These are phyloP conservation scores for Podila verticillata DNA, from an alignment of 192 early-diverging fungal genomes.

Conservation along the genomic window DNA sequence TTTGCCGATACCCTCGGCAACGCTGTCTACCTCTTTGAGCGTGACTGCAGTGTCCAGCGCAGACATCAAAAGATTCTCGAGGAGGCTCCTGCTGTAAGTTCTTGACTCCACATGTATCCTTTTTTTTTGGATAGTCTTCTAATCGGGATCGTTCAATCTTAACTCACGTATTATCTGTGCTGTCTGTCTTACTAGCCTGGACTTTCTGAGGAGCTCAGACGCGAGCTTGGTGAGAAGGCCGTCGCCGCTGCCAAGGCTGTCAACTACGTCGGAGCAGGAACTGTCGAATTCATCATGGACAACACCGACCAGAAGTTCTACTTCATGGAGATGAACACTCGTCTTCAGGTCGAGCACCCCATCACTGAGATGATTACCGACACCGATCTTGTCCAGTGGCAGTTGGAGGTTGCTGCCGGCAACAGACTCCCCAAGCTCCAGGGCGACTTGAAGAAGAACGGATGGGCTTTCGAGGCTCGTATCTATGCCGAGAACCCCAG, in stretches of 20 bases:
- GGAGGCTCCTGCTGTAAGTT: constrained; percentile 85
- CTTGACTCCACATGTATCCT: neutral
- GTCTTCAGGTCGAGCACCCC: constrained; percentile 96
- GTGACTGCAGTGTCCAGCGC: constrained; percentile 95
- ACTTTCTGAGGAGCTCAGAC: constrained; percentile 76
- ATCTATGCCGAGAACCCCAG: constrained; percentile 97
- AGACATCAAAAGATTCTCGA: constrained; percentile 97
- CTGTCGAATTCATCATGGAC: constrained; percentile 98
- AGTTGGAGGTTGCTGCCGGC: constrained; percentile 93
- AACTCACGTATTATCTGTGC: neutral
- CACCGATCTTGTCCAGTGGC: constrained; percentile 96
- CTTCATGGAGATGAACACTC: constrained; percentile 99
- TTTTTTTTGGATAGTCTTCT: neutral
- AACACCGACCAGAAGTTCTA: constrained; percentile 87
- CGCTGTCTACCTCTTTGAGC: constrained; percentile 92
- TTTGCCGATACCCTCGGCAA: constrained; percentile 92
- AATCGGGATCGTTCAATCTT: neutral
- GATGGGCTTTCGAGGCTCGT: constrained; percentile 96
- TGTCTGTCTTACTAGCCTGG: constrained; percentile 60
- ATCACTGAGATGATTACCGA: constrained; percentile 96
- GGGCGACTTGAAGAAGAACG: constrained; percentile 75
- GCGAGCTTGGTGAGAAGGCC: constrained; percentile 83
- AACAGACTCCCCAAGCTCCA: constrained; percentile 82
- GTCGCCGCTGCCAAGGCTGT: constrained; percentile 95
- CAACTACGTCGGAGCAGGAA: constrained; percentile 93